Percentiles rank a stretch among this genome's conserved stretches.
Evolutionary conservation across 176 grass and related monocot species (phyloP).

Genomic region (Triticum aestivum): IWGSC_CS_RefSeq_v2.1 NC_057799.1:529438692-529439191

Average conservation of each 20-base stretch:
- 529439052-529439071: slow-evolving; percentile 15
- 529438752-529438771: slow-evolving; percentile 30
- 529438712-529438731: slow-evolving; percentile 36
- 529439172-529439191: neutral
- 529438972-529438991: neutral
- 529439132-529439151: neutral
- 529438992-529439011: slow-evolving; percentile 2
- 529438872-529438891: neutral
- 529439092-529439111: slow-evolving; percentile 6
- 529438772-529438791: slow-evolving; percentile 8
- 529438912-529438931: slow-evolving; percentile 9
- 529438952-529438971: slow-evolving; percentile 27
- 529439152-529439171: neutral
- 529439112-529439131: neutral
- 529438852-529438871: slow-evolving; percentile 28
- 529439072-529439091: slow-evolving; percentile 22
- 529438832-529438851: slow-evolving; percentile 30
- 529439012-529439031: slow-evolving; percentile 4
- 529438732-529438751: neutral
- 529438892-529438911: slow-evolving; percentile 15
- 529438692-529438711: neutral
- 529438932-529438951: neutral
- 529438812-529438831: neutral
- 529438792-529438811: neutral
- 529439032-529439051: neutral